phyloP scores from a whole-genome alignment of 1,139 yeast genomes.

The Yamadazyma dushanensis region DNA sequence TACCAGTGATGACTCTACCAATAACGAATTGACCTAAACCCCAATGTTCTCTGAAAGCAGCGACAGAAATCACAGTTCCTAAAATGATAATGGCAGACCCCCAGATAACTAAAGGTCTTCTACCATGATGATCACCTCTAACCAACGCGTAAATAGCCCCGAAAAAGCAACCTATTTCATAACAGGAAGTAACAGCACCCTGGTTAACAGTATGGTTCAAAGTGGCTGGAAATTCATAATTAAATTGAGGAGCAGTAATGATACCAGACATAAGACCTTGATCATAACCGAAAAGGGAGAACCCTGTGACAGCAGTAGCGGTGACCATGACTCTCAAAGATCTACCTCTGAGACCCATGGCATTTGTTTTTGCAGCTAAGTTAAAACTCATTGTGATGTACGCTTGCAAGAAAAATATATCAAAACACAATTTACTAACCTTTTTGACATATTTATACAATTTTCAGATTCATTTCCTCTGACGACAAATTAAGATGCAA shows the following conservation, averaged over 20 bases:
- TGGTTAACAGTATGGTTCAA: conserved; percentile 45
- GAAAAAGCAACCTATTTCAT: conserved; percentile 73
- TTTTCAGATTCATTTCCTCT: conserved; percentile 1
- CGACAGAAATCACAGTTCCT: conserved; percentile 47
- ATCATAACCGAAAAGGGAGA: conserved; percentile 70
- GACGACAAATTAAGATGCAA: conserved; percentile 2
- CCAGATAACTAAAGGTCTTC: conserved; percentile 39
- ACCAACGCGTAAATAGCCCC: conserved; percentile 52
- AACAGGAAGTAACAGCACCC: conserved; percentile 72
- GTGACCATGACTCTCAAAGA: conserved; percentile 47
- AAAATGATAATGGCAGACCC: conserved; percentile 42
- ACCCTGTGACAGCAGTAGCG: conserved; percentile 59
- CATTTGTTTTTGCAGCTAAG: conserved; percentile 31
- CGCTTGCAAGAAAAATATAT: conserved; percentile 5
- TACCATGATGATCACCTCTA: conserved; percentile 47
- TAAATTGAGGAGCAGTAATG: conserved; percentile 61
- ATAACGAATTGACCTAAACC: conserved; percentile 46
- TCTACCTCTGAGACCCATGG: conserved; percentile 50
- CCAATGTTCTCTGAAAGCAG: conserved; percentile 58
- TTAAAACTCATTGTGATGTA: conserved; percentile 29
- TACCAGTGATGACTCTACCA: conserved; percentile 49
- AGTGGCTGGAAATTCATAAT: conserved; percentile 57
- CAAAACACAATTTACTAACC: conserved; percentile 3
- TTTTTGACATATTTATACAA: conserved; percentile 3
- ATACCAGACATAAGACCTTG: conserved; percentile 78